Conservation (phyloP, 371 early-diverging fungal species). For the Phascolomyces articulosus region DNA sequence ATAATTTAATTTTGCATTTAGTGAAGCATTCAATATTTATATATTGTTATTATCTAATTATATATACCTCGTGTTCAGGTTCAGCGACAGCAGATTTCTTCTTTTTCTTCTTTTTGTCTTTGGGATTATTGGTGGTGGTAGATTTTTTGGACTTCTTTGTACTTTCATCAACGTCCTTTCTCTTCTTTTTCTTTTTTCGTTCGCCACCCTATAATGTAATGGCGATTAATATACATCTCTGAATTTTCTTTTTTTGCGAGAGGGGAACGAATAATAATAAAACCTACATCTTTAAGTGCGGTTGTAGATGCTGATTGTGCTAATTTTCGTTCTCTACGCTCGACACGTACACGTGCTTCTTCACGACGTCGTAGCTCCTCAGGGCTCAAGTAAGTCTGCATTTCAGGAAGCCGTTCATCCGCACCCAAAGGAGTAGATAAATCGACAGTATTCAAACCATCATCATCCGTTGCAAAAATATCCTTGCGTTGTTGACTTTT, state of each 20-base stretch:
- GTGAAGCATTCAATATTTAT: too few species aligned
- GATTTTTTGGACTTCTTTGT: conserved; percentile 17
- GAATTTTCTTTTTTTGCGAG: not conserved
- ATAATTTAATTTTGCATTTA: not conserved
- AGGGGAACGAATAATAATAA: not conserved
- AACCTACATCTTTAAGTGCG: not conserved
- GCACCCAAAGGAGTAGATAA: conserved; percentile 63
- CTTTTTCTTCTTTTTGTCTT: conserved; percentile 24
- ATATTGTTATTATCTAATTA: too few species aligned
- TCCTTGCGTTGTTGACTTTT: conserved; percentile 36
- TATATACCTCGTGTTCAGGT: conserved; percentile 3
- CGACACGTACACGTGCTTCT: conserved; percentile 50
- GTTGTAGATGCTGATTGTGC: conserved; percentile 5
- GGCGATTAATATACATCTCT: not conserved
- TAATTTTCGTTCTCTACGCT: conserved; percentile 41
- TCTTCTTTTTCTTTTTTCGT: conserved; percentile 26
- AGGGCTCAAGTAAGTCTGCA: conserved; percentile 62
- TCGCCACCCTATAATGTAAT: conserved; percentile 8
- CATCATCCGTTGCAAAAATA: conserved; percentile 40
- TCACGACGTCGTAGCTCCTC: conserved; percentile 63
- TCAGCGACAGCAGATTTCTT: conserved; percentile 23
- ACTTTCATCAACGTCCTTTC: conserved; percentile 17
- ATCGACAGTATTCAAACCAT: conserved; percentile 60
- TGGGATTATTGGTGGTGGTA: conserved; percentile 29
- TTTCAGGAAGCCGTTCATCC: conserved; percentile 64